Conservation (phyloP, 2,329 filamentous ascomycete genomes). For the Gyromitra esculenta region DNA sequence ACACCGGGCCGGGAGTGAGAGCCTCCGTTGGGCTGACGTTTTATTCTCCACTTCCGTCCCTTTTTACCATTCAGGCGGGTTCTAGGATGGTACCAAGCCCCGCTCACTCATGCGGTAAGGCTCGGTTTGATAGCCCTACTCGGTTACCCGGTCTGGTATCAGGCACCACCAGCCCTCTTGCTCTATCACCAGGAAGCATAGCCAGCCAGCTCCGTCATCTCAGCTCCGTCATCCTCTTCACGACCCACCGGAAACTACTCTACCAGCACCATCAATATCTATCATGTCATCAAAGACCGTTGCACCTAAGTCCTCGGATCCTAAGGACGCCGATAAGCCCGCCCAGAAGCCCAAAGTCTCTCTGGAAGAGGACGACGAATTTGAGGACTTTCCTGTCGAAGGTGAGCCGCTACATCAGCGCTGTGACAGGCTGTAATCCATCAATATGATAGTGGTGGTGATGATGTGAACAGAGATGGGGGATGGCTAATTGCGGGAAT, state of each 20-base stretch:
- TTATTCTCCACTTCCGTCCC: constrained; percentile 21
- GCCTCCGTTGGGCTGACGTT: constrained; percentile 30
- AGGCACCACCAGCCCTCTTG: constrained; percentile 13
- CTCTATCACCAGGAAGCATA: constrained; percentile 56
- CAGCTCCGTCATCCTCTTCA: constrained; percentile 1
- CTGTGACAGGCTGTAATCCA: not conserved
- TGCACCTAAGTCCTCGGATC: constrained; percentile 60
- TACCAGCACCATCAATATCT: constrained; percentile 14
- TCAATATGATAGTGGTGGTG: not conserved
- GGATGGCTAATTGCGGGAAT: constrained; percentile 37
- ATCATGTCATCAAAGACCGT: constrained; percentile 47
- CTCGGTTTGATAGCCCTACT: constrained; percentile 11
- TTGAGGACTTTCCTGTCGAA: constrained; percentile 97
- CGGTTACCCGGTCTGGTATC: constrained; percentile 31
- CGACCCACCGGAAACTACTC: constrained; percentile 10
- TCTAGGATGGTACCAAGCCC: constrained; percentile 4
- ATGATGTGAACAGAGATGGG: not conserved
- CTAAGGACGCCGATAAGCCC: constrained; percentile 61
- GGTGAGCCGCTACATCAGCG: constrained; percentile 66
- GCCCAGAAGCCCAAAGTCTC: constrained; percentile 57
- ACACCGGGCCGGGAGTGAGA: constrained; percentile 23
- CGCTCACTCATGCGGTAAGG: not conserved
- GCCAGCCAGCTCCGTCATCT: not conserved
- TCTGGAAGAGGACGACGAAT: constrained; percentile 97
- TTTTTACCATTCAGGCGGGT: constrained; percentile 11